These are phyloP conservation scores for Harringtonia lauricola DNA, from an alignment of 2,329 filamentous ascomycete species.

Conservation along the genomic window DNA sequence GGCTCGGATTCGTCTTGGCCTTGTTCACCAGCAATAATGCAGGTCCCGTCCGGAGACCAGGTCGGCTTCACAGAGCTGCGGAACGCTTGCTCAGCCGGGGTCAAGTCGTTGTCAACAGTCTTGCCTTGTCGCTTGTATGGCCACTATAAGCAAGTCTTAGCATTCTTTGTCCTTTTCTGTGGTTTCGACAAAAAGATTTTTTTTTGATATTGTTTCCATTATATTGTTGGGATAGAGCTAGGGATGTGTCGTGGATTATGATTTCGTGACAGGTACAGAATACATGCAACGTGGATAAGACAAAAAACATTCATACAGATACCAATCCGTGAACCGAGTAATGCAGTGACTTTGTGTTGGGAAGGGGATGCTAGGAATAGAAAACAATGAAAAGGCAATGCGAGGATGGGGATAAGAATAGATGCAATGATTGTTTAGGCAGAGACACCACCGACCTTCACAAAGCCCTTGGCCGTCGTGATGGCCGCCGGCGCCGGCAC, in stretches of 20 bases:
- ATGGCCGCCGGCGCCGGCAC: slow-evolving; percentile 39
- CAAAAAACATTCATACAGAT: not conserved
- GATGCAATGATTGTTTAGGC: slow-evolving; percentile 24
- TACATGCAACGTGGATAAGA: not conserved
- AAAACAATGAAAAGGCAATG: not conserved
- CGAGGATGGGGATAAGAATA: slow-evolving; percentile 11
- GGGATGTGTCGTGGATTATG: slow-evolving; percentile 15
- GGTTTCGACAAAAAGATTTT: not conserved
- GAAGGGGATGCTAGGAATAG: too few species aligned
- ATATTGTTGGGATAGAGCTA: slow-evolving; percentile 18
- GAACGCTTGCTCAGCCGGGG: slow-evolving; percentile 53
- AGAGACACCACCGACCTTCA: slow-evolving; percentile 66
- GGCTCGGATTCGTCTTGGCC: slow-evolving; percentile 6
- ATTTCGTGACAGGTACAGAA: not conserved
- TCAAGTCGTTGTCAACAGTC: slow-evolving; percentile 51
- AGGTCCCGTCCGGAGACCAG: slow-evolving; percentile 65
- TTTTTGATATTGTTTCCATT: not conserved
- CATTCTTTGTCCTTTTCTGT: slow-evolving; percentile 15
- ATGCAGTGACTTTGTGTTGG: too few species aligned
- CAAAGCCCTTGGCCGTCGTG: slow-evolving; percentile 54
- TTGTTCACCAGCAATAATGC: slow-evolving; percentile 23
- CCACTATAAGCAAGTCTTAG: slow-evolving; percentile 51
- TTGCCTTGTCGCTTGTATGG: slow-evolving; percentile 75
- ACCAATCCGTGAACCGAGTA: too few species aligned
- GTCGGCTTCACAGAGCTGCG: slow-evolving; percentile 66